These are phyloP conservation scores for Piedraia hortae DNA, from an alignment of 2,329 filamentous ascomycete species.

Conservation along the genomic window DNA sequence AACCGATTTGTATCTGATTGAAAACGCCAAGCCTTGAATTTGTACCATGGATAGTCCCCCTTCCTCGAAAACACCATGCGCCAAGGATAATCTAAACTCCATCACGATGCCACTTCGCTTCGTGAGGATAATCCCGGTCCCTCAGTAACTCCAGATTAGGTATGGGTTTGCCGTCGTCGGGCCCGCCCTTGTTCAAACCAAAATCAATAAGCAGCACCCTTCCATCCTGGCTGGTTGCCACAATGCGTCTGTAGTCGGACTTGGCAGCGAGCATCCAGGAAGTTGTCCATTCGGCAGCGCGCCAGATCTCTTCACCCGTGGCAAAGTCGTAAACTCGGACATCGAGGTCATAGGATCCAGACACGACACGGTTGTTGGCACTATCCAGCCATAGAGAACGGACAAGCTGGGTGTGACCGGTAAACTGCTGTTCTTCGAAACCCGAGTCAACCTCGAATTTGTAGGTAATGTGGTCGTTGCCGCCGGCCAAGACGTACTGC, in stretches of 20 bases:
- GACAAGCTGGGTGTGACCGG: constrained; percentile 63
- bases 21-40: too few relatives aligned
- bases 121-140: too few relatives aligned
- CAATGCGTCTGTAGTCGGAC: constrained; percentile 79
- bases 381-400: constrained; percentile 77
- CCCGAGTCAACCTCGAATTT: constrained; percentile 88
- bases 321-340: constrained; percentile 85
- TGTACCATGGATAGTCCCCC: too few relatives aligned
- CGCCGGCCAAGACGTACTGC: constrained; percentile 75
- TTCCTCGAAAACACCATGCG: too few relatives aligned
- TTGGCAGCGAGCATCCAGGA: constrained; percentile 95
- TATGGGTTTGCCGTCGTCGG: constrained; percentile 4
- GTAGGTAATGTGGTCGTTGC: constrained; percentile 85
- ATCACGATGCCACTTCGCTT: too few relatives aligned
- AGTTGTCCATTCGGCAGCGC: constrained; percentile 82
- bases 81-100: too few relatives aligned
- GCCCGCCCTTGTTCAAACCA: constrained; percentile 17
- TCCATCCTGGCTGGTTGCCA: constrained; percentile 82
- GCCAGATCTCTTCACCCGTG: constrained; percentile 47
- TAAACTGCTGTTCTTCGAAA: constrained; percentile 51
- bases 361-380: constrained; percentile 60
- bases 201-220: constrained; percentile 89
- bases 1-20: too few relatives aligned
- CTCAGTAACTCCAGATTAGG: constrained; percentile 3
- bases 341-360: constrained; percentile 80